Base-by-base conservation (phyloP, 2,329 filamentous ascomycete genomes). In the Colletotrichum sp. region DNA sequence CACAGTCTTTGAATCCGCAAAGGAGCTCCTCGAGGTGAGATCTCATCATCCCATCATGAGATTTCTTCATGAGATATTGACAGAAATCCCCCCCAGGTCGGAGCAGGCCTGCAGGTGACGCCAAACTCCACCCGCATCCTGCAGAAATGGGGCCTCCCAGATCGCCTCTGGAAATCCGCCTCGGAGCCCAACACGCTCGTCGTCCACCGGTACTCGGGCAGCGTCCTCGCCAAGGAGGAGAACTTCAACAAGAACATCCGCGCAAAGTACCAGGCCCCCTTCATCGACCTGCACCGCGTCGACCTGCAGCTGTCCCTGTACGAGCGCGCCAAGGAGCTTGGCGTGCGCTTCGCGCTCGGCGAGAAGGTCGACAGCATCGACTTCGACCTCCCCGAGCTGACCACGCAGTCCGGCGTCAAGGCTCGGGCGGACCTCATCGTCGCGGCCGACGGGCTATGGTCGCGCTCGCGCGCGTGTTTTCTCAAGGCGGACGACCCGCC, bases 371-470 rank as follows among this genome's bases (percentile, higher is more conserved):
- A 81, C 7, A 72, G 82, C 3, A 83, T 92, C 52, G 86, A 91
- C 77, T 88, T 91, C n/a, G 82, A 87, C 13, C 81, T 82, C 1
- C 83, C 87, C 1, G 84, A 83, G 6, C 80, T 90, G 1, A 85
- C 80, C 2, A 86, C 85, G 0, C 82, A 82, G 7, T 79, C 80
- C 6, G 89, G 88, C 1, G 24, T 55, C 2, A 82, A 78, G 3
- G 85, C 86, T 3, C 81, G 81, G 0, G 89, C 87, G 3, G 91
- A 94, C 78, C 82, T 94, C 8, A 84, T 95, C 7, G 86, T 94
- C 2, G 92, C 88, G 1, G 91, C 92, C 0, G 93, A 94, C 77
- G 93, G 93, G 0, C 83, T 94, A 0, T 93, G 92, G 91, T 93
- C 91, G 3, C 84, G 85, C 15, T 91, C 89, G 60, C 87, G 92